phyloP scores from a whole-genome alignment of 2,329 filamentous ascomycete species.

The Fusarium nematophilum region DNA sequence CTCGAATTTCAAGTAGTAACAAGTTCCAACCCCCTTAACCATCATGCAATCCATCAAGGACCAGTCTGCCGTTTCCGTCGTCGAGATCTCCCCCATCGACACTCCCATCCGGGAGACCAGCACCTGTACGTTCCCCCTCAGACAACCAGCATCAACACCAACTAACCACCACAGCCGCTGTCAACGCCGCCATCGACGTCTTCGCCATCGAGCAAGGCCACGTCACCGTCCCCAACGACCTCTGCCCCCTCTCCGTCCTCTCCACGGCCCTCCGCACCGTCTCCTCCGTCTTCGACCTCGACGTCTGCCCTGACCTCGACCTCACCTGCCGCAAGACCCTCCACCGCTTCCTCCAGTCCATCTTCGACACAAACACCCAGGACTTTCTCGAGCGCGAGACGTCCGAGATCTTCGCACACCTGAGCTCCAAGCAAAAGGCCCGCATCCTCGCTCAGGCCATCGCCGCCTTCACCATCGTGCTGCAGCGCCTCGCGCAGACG shows the following conservation, averaged over 20 bases:
- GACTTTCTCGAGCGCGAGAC: conserved; percentile 41
- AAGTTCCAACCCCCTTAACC: too few species aligned
- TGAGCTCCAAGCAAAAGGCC: conserved; percentile 38
- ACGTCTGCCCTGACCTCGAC: conserved; percentile 38
- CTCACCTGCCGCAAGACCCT: conserved; percentile 40
- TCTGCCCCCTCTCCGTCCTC: conserved; percentile 40
- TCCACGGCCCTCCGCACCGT: conserved; percentile 37
- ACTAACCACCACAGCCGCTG: conserved; percentile 38
- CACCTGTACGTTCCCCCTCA: conserved; percentile 24
- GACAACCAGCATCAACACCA: not conserved
- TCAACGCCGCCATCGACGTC: conserved; percentile 37
- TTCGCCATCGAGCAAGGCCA: conserved; percentile 41
- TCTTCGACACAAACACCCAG: conserved; percentile 44
- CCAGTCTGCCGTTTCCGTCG: conserved; percentile 29
- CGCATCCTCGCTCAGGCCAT: conserved; percentile 44
- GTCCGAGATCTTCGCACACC: conserved; percentile 41
- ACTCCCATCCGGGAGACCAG: conserved; percentile 14
- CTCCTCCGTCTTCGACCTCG: conserved; percentile 38
- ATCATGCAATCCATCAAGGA: conserved; percentile 42
- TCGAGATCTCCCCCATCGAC: conserved; percentile 29
- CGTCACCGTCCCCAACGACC: conserved; percentile 35
- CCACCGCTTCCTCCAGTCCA: conserved; percentile 44
- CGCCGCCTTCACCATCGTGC: conserved; percentile 38
- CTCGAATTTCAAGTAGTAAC: too few species aligned
- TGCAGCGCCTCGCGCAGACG: conserved; percentile 40